These are phyloP conservation scores for Parasitella parasitica DNA, from an alignment of 371 early-diverging fungal genomes.

Conservation along the genomic window DNA sequence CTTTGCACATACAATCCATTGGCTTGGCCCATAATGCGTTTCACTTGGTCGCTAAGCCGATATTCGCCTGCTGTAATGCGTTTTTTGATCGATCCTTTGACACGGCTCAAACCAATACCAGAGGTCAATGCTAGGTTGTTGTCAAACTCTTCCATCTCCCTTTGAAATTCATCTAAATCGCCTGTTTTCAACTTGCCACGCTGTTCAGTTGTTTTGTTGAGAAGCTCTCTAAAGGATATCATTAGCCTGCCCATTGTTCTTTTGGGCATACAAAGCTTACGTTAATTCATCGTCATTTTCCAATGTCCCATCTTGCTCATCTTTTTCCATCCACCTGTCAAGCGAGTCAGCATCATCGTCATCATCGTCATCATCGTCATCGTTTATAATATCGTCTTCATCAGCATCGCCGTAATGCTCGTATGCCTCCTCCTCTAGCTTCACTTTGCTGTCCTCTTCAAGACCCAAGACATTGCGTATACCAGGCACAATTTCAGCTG, in stretches of 20 bases:
- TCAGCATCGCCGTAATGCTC: neutral
- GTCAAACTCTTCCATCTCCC: conserved; percentile 43
- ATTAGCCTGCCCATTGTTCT: neutral
- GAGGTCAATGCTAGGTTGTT: conserved; percentile 34
- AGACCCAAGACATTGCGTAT: neutral
- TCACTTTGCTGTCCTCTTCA: neutral
- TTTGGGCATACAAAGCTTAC: neutral
- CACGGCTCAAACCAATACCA: conserved; percentile 31
- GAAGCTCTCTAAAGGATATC: conserved; percentile 2
- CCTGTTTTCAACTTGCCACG: conserved; percentile 30
- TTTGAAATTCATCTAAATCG: conserved; percentile 27
- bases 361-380: conserved; percentile 1
- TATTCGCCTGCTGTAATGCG: conserved; percentile 26
- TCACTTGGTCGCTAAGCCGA: conserved; percentile 52
- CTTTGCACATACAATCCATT: conserved; percentile 70
- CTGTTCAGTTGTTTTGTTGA: conserved; percentile 6
- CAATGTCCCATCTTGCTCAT: neutral
- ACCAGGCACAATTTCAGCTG: neutral
- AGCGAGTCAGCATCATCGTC: conserved; percentile 18
- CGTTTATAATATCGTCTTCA: neutral
- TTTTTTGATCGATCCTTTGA: conserved; percentile 13
- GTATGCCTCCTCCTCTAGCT: neutral
- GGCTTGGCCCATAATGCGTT: conserved; percentile 69
- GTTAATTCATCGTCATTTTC: conserved; percentile 21
- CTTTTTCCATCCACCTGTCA: conserved; percentile 14